Conservation (phyloP, 192 early-diverging fungal genomes). For the Linderina pennispora region DNA sequence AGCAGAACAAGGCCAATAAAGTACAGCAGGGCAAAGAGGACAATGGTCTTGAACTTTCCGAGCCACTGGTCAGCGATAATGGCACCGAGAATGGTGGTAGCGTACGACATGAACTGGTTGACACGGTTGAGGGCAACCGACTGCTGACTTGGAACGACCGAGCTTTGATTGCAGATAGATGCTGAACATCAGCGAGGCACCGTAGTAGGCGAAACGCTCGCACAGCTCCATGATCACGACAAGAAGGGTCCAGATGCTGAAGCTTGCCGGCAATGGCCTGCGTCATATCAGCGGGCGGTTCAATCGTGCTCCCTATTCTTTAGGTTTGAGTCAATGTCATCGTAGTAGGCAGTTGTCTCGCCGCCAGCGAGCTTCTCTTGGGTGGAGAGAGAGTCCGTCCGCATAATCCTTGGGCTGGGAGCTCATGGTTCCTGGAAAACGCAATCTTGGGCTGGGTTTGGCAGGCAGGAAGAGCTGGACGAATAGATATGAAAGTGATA, state of each 20-base stretch:
- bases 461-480: too few species aligned
- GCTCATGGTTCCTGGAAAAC: too few species aligned
- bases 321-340: conserved; percentile 2
- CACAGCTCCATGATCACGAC: conserved; percentile 55
- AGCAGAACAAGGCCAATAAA: conserved; percentile 5
- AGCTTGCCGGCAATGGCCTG: conserved; percentile 10
- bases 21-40: conserved; percentile 7
- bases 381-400: too few species aligned
- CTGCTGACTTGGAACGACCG: conserved; percentile 43
- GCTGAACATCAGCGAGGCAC: conserved; percentile 53
- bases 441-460: too few species aligned
- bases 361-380: conserved; percentile 5
- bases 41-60: conserved; percentile 15
- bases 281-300: conserved; percentile 23
- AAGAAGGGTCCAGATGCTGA: conserved; percentile 35
- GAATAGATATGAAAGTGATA: too few species aligned
- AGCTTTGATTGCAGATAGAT: conserved; percentile 53
- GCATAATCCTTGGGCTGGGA: too few species aligned
- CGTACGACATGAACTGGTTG: conserved; percentile 58
- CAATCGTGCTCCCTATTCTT: conserved; percentile 1
- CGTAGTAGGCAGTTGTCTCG: neutral
- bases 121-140: conserved; percentile 54
- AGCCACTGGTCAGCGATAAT: conserved; percentile 8
- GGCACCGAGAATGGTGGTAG: conserved; percentile 40
- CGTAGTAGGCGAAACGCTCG: conserved; percentile 62